Conservation (phyloP, 306 rosid genomes). For the Prunus mongolica region DNA sequence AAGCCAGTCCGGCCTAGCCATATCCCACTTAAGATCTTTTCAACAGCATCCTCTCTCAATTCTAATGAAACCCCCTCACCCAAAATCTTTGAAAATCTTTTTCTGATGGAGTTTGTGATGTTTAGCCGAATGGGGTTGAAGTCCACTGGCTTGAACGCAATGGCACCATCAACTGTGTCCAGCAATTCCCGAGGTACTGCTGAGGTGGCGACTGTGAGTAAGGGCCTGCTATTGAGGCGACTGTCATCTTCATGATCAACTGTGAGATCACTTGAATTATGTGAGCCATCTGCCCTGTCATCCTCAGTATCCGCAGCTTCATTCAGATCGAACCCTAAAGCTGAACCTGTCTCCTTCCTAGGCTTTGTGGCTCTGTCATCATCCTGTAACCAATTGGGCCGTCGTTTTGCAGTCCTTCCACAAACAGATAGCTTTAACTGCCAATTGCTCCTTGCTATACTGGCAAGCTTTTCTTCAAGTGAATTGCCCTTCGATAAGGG, state of each 20-base stretch:
- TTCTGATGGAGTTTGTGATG: conserved; percentile 41
- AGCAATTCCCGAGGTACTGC: conserved; percentile 49
- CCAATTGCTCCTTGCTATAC: conserved; percentile 57
- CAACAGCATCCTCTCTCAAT: conserved; percentile 68
- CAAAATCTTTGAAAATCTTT: conserved; percentile 46
- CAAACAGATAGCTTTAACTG: conserved; percentile 61
- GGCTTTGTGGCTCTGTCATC: conserved; percentile 61
- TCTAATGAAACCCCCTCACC: conserved; percentile 63
- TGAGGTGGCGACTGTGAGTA: conserved; percentile 21
- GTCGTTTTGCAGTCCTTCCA: conserved; percentile 60
- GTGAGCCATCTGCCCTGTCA: conserved; percentile 75
- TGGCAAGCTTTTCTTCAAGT: conserved; percentile 53
- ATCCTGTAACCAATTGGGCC: conserved; percentile 53
- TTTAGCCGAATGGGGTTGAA: conserved; percentile 37
- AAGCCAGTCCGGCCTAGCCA: conserved; percentile 70
- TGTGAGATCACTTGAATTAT: conserved; percentile 85
- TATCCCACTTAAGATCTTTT: conserved; percentile 70
- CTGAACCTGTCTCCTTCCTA: conserved; percentile 42
- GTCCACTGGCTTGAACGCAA: conserved; percentile 78
- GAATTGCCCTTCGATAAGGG: conserved; percentile 44
- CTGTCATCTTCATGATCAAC: conserved; percentile 66
- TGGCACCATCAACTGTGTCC: conserved; percentile 62
- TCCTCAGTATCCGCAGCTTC: conserved; percentile 67
- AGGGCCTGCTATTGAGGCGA: conserved; percentile 28
- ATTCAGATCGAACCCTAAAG: conserved; percentile 74